Percentiles rank a stretch among this genome's conserved stretches.
phyloP scores from a whole-genome alignment of 108 stramenopile species.

The Cyclotella sp. region DNA sequence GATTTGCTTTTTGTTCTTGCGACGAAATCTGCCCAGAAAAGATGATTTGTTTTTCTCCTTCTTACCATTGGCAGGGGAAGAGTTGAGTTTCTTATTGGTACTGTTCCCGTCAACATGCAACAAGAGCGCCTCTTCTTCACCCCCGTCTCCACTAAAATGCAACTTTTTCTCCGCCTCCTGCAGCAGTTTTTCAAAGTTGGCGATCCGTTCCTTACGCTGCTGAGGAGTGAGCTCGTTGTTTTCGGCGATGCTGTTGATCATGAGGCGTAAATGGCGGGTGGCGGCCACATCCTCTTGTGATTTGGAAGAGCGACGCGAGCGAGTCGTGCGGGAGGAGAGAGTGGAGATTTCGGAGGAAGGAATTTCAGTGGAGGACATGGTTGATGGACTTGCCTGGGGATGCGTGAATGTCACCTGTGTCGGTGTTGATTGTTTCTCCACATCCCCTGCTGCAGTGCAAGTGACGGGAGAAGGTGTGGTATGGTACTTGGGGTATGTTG shows the following conservation, averaged over 20 bases:
- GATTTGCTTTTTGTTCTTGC: background rate
- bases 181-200: constrained; percentile 15
- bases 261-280: constrained; percentile 39
- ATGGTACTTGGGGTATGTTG: too few relatives aligned
- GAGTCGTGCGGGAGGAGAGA: too few relatives aligned
- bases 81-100: background rate
- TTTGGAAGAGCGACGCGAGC: constrained; percentile 6
- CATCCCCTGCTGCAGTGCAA: too few relatives aligned
- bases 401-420: too few relatives aligned
- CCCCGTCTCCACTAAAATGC: constrained; percentile 14
- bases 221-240: constrained; percentile 11
- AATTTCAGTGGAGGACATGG: too few relatives aligned
- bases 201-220: constrained; percentile 17
- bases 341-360: too few relatives aligned
- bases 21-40: constrained; percentile 1
- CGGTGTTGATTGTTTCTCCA: too few relatives aligned
- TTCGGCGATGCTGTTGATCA: constrained; percentile 31
- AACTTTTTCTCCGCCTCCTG: constrained; percentile 18
- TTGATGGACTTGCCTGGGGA: too few relatives aligned
- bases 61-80: background rate
- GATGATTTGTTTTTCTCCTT: background rate
- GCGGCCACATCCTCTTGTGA: constrained; percentile 38
- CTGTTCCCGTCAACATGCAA: background rate
- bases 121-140: constrained; percentile 13
- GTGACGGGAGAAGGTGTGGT: too few relatives aligned